Base-by-base conservation (phyloP, 192 early-diverging fungal species). In the Rhizophagus clarus region DNA sequence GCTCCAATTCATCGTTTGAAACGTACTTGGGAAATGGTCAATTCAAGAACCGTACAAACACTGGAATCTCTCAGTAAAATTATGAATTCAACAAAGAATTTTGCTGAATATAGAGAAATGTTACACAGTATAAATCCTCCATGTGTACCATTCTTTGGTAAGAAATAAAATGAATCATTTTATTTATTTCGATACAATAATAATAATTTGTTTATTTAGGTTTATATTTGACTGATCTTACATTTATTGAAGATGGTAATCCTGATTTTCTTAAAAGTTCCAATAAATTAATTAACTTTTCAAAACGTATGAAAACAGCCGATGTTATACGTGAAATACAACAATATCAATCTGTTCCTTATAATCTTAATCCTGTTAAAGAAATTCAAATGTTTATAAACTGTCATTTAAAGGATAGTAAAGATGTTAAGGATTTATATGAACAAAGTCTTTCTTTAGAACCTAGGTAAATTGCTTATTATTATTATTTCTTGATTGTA, bases 161-260 rank as follows among this genome's bases (percentile, higher is more conserved):
- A 28, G 77, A 24, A 7, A 47, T 32, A 31, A 67, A 68, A 60
- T 32, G 22, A 37, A 28, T 24, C 29, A 10, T 26, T 63, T 75
- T 34, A 61, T 75, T 61, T 73, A 10, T 15, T 73, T 32, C 31
- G 17, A 15, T 51, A 20, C 1, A 56, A 56, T 56, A 20, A 56
- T 56, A 20, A 22, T 56, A 56, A 56, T 47, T 29, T 29, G 34
- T 51, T 49, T 47, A 29, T 56, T 56, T 56, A 31, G 94, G 94
- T 29, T 88, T 95, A 47, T 96, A 97, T 79, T 84, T 97, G 72
- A 94, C 94, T 74, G 97, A 98, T 83, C 83, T 98, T 81, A 96
- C 95, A 32, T 97, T 98, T 85, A 94, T 97, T 64, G 94, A 97
- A 80, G 97, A 98, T 74, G 96, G 96, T 34, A 97, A 96, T 84